Percentiles rank a stretch among this genome's conserved stretches.
Evolutionary conservation across 495 filamentous ascomycete species (phyloP).

Genomic region (Penicillium mononematosum): DNA sequence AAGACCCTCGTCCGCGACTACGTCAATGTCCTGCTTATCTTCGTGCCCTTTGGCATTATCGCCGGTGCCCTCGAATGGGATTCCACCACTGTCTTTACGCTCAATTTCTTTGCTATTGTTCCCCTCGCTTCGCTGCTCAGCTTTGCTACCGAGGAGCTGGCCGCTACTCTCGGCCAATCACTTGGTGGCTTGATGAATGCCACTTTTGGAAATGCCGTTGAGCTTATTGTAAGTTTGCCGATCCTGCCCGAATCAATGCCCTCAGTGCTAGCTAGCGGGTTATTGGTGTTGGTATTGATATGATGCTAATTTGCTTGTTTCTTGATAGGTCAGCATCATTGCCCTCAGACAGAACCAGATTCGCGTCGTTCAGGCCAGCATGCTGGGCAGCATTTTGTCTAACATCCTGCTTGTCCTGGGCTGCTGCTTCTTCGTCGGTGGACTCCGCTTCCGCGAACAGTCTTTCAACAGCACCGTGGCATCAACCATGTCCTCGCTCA

Average conservation of each 20-base stretch:
- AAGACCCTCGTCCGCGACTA: conserved; percentile 62
- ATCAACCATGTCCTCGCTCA: conserved; percentile 92
- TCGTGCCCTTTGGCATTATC: conserved; percentile 86
- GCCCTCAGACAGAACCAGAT: conserved; percentile 83
- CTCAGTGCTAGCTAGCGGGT: background rate
- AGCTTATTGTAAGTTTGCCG: conserved; percentile 74
- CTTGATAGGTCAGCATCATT: conserved; percentile 81
- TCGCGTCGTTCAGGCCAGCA: conserved; percentile 93
- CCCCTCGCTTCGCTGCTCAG: conserved; percentile 89
- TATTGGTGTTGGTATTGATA: background rate
- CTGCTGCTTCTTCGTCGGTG: conserved; percentile 93
- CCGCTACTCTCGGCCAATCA: conserved; percentile 79
- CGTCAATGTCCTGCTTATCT: conserved; percentile 83
- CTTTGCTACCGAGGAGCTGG: conserved; percentile 93
- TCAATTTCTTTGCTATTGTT: conserved; percentile 96
- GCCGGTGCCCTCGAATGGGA: conserved; percentile 71
- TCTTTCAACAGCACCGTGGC: conserved; percentile 83
- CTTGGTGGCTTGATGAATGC: conserved; percentile 92
- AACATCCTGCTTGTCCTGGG: conserved; percentile 94
- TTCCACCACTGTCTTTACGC: conserved; percentile 72
- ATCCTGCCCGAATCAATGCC: background rate
- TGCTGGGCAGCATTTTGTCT: conserved; percentile 95
- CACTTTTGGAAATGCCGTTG: conserved; percentile 97
- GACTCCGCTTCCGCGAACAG: conserved; percentile 66
- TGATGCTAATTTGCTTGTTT: conserved; percentile 8